A percentile compares a stretch with the other conserved stretches of the same genome.
Evolutionary conservation across 2,329 filamentous ascomycete species (phyloP).

Genomic region (Spiromastix sp.): DNA sequence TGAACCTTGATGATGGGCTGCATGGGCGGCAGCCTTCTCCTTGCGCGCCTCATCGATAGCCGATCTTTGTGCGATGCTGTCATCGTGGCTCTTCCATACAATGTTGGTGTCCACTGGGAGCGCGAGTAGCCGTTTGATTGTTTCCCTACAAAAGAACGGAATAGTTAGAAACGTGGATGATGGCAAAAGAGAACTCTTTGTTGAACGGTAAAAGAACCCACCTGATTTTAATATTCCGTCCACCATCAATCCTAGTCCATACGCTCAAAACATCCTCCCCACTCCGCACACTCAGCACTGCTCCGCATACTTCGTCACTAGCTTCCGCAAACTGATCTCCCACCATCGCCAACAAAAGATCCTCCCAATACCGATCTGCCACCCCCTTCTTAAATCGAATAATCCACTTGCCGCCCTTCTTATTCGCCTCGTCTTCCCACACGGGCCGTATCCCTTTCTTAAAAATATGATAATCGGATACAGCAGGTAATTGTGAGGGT

Average conservation of each 20-base stretch:
- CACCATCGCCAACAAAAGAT: slow-evolving; percentile 78
- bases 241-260: slow-evolving; percentile 90
- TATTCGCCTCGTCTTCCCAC: slow-evolving; percentile 98
- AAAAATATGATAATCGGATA: slow-evolving; percentile 97
- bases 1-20: slow-evolving; percentile 24
- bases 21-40: slow-evolving; percentile 51
- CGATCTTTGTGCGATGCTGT: slow-evolving; percentile 84
- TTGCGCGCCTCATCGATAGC: slow-evolving; percentile 86
- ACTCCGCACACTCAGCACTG: slow-evolving; percentile 85
- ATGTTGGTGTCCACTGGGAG: slow-evolving; percentile 85
- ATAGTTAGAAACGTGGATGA: slow-evolving; percentile 3
- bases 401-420: slow-evolving; percentile 94
- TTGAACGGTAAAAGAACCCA: too few species aligned
- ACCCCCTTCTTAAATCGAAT: slow-evolving; percentile 95
- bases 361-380: slow-evolving; percentile 93
- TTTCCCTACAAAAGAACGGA: slow-evolving; percentile 52
- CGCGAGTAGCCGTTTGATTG: slow-evolving; percentile 78
- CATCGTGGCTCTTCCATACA: slow-evolving; percentile 92
- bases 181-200: neutral
- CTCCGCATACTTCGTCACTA: slow-evolving; percentile 87
- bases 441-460: slow-evolving; percentile 93
- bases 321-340: slow-evolving; percentile 92
- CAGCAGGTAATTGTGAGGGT: slow-evolving; percentile 75
- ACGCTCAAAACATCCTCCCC: slow-evolving; percentile 96
- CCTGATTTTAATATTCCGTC: slow-evolving; percentile 92